A percentile compares a stretch with the other conserved stretches of the same genome.
Conservation (phyloP, 2,329 filamentous ascomycete genomes). For the Exophiala bonariae region DNA sequence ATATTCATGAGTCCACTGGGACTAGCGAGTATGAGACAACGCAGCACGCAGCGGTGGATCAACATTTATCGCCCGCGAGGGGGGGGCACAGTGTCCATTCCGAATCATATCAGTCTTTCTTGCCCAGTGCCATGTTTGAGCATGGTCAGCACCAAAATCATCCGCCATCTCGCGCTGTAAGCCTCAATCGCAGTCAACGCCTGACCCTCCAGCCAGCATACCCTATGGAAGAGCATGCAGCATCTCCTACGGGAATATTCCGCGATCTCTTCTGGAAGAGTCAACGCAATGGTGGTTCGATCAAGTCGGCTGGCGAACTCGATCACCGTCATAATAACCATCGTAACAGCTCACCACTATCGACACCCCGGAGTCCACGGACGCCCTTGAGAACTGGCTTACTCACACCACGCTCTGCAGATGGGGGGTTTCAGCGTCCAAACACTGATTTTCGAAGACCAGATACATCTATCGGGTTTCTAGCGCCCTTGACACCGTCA, state of each 20-base stretch:
- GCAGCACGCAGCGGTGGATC: too few relatives aligned
- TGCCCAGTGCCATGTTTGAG: too few relatives aligned
- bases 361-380: neutral
- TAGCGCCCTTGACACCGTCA: neutral
- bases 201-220: neutral
- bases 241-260: slow-evolving; percentile 2
- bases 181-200: slow-evolving; percentile 4
- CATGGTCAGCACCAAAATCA: too few relatives aligned
- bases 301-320: too few relatives aligned
- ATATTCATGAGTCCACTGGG: too few relatives aligned
- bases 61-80: too few relatives aligned
- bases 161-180: neutral
- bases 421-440: neutral
- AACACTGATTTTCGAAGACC: neutral
- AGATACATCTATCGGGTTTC: neutral
- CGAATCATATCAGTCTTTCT: too few relatives aligned
- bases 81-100: too few relatives aligned
- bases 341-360: too few relatives aligned
- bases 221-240: neutral
- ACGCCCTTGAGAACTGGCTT: neutral
- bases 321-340: too few relatives aligned
- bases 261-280: slow-evolving; percentile 5
- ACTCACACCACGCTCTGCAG: neutral
- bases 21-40: too few relatives aligned
- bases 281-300: neutral